Conservation (phyloP, 2,329 filamentous ascomycete species). For the Fusarium concolor region DNA sequence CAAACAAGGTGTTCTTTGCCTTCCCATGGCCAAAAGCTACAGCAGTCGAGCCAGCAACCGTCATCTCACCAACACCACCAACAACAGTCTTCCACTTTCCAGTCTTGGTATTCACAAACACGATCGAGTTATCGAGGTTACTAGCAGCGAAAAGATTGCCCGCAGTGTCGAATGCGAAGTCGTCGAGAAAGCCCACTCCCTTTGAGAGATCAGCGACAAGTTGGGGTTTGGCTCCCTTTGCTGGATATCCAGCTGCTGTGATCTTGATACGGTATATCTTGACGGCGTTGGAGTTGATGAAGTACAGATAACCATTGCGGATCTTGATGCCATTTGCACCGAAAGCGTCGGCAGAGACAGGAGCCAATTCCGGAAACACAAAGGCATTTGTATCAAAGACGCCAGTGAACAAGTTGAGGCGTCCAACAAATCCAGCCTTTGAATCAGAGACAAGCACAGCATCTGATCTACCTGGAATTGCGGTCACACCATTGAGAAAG, state of each 20-base stretch:
- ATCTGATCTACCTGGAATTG: neutral
- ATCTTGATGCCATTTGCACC: slow-evolving; percentile 10
- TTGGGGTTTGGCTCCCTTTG: slow-evolving; percentile 32
- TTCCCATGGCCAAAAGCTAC: slow-evolving; percentile 31
- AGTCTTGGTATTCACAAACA: slow-evolving; percentile 26
- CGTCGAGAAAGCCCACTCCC: slow-evolving; percentile 30
- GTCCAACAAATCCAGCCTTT: neutral
- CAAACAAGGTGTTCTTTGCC: slow-evolving; percentile 29
- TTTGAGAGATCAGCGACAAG: slow-evolving; percentile 34
- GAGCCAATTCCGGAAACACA: slow-evolving; percentile 9
- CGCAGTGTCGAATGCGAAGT: slow-evolving; percentile 34
- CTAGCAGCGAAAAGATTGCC: slow-evolving; percentile 39
- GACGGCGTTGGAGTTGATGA: slow-evolving; percentile 15
- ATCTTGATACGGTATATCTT: slow-evolving; percentile 31
- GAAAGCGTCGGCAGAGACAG: neutral
- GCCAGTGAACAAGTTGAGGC: neutral
- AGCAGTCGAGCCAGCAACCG: slow-evolving; percentile 40
- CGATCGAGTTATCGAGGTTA: slow-evolving; percentile 40
- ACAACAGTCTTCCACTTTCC: slow-evolving; percentile 27
- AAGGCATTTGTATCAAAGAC: slow-evolving; percentile 1
- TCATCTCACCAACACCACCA: slow-evolving; percentile 25
- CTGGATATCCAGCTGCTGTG: slow-evolving; percentile 17
- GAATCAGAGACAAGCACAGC: slow-evolving; percentile 16
- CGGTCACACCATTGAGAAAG: slow-evolving; percentile 14
- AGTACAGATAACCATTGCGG: neutral